Base-by-base conservation (phyloP, 129 eudicot genomes). In the Flaveria trinervia region DNA sequence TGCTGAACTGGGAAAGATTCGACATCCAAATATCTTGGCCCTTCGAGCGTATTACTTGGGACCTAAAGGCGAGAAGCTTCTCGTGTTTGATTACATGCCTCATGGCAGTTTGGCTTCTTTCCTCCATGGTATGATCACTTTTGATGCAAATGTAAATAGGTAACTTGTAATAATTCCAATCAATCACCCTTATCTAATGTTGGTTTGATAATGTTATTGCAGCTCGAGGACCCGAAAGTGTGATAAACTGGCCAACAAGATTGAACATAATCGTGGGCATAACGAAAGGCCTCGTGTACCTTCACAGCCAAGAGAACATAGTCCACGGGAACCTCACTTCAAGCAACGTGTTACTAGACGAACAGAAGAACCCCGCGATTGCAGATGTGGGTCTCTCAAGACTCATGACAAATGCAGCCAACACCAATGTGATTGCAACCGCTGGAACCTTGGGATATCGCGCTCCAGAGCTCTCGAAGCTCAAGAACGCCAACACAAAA, bases 31-130 rank as follows among this genome's bases (percentile, higher is more conserved):
- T 36, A 77, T 95, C 25, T 83, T 91, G 75, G 89, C 99, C 18
- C 84, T 95, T 69, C 78, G 97, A 41, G 99, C 99, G 0, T 95
- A 89, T 84, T 95, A 95, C 71, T 46, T 95, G 83, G 97, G 99
- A 14, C 97, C 99, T 0, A 95, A 91, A 80, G 99, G 96, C 13
- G 99, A 95, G 82, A 95, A 89, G 94, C 96, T 95, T 78, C 97
- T 95, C 3, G 99, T 91, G 51, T 95, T 86, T 26, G 97, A 95
- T 91, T 91, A 89, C 77, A 78, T 89, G 93, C 78, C 89, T 33
- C 91, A 88, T 77, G 99, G 99, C 54, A 95, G 97, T 66, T 92
- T 95, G 49, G 89, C 99, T 46, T 86, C 97, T 46, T 95, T 82
- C 85, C 96, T 95, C 56, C 99, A 95, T 81, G 97, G 99, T 95